Conservation (phyloP, 805 yeast species). For the Kluyveromyces starmeri region DNA sequence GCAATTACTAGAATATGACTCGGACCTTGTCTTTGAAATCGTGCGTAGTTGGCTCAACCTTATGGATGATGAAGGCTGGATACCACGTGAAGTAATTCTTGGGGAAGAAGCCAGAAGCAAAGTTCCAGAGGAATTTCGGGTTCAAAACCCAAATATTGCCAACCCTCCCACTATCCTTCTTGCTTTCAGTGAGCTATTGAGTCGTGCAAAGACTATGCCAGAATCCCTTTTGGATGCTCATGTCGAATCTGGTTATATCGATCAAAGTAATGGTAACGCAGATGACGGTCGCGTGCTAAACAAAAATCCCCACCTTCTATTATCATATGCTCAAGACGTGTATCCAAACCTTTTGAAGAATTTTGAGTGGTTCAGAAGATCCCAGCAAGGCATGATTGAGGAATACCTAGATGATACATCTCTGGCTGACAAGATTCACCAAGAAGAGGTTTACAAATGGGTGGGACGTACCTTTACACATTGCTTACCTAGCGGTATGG, state of each 20-base stretch:
- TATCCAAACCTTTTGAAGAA: conserved; percentile 74
- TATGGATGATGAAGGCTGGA: conserved; percentile 87
- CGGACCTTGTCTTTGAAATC: conserved; percentile 72
- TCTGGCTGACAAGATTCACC: conserved; percentile 33
- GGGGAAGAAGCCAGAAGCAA: conserved; percentile 85
- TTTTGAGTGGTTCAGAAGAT: conserved; percentile 73
- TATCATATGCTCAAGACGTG: conserved; percentile 49
- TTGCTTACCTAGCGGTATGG: conserved; percentile 87
- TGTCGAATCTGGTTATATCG: conserved; percentile 15
- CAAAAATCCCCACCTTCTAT: conserved; percentile 48
- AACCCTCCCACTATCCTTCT: conserved; percentile 93
- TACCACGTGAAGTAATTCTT: conserved; percentile 88
- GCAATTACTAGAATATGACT: conserved; percentile 74
- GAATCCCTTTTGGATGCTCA: conserved; percentile 16
- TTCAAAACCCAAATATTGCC: conserved; percentile 82
- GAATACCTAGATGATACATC: conserved; percentile 40
- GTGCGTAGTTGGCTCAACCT: conserved; percentile 79
- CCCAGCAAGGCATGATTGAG: conserved; percentile 67
- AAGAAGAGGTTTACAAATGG: conserved; percentile 78
- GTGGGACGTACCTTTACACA: conserved; percentile 80
- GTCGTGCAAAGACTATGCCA: conserved; percentile 30
- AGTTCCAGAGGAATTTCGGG: conserved; percentile 77
- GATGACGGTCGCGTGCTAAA: conserved; percentile 33
- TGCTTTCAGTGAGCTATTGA: conserved; percentile 50
- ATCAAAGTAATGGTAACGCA: conserved; percentile 32